Evolutionary conservation across 1,139 yeast species (phyloP).

Genomic region (Yamadazyma atlantica): DNA sequence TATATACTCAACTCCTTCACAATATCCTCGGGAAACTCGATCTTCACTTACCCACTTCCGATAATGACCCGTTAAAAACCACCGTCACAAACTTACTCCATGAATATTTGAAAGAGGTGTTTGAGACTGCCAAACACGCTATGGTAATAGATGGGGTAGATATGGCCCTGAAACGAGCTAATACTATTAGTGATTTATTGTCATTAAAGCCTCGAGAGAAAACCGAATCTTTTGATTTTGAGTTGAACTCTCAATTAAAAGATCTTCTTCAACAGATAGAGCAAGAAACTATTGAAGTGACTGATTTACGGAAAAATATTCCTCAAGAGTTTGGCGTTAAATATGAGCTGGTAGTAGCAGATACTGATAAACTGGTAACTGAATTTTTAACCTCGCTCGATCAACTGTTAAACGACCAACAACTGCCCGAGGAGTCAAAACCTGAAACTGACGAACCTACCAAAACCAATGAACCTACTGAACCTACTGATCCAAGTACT

Average conservation of each 20-base stretch:
- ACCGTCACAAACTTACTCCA: conserved; percentile 45
- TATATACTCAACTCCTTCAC: conserved; percentile 43
- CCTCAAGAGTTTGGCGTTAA: conserved; percentile 37
- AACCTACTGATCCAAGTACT: too few species aligned
- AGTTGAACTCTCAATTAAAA: conserved; percentile 54
- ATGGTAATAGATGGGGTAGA: conserved; percentile 51
- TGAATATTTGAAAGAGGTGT: conserved; percentile 45
- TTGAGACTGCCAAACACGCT: conserved; percentile 52
- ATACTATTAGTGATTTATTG: conserved; percentile 24
- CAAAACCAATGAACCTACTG: too few species aligned
- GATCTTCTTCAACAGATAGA: conserved; percentile 56
- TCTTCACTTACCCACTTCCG: conserved; percentile 46
- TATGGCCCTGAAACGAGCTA: conserved; percentile 15
- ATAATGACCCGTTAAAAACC: conserved; percentile 45
- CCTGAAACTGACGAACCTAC: too few species aligned
- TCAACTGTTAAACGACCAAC: too few species aligned
- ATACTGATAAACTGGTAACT: conserved; percentile 35
- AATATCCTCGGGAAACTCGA: conserved; percentile 44
- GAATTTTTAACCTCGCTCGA: conserved; percentile 19
- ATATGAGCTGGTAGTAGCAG: conserved; percentile 28
- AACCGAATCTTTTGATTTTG: conserved; percentile 64
- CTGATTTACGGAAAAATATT: conserved; percentile 51
- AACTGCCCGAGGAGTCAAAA: too few species aligned
- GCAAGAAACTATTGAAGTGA: conserved; percentile 52
- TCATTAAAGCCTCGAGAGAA: conserved; percentile 36